A percentile compares a stretch with the other conserved stretches of the same genome.
Evolutionary conservation across 495 filamentous ascomycete genomes (phyloP).

Genomic region (Chaetomidium leptoderma): DNA sequence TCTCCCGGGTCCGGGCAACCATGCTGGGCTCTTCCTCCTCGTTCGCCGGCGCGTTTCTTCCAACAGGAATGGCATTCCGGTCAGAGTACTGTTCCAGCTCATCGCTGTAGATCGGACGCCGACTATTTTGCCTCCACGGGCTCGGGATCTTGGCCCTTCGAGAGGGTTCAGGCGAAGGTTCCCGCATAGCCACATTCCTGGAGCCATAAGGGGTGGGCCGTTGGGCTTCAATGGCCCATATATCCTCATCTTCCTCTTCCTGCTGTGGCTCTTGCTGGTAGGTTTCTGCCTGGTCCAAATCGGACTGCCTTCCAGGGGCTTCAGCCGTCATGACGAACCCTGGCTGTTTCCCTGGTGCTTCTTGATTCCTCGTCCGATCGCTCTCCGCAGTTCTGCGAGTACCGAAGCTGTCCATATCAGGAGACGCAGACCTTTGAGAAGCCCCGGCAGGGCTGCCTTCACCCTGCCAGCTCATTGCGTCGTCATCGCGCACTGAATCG

Average conservation of each 20-base stretch:
- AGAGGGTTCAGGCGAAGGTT: conserved; percentile 24
- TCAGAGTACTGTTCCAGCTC: conserved; percentile 24
- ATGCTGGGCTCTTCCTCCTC: conserved; percentile 30
- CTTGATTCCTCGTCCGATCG: background rate
- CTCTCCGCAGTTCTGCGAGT: background rate
- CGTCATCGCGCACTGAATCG: conserved; percentile 18
- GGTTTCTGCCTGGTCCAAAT: background rate
- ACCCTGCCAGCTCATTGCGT: conserved; percentile 35
- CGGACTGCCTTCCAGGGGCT: background rate
- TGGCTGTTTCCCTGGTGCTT: background rate
- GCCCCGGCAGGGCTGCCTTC: conserved; percentile 13
- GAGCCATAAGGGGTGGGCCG: conserved; percentile 33
- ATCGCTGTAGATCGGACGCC: conserved; percentile 31
- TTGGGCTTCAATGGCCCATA: conserved; percentile 46
- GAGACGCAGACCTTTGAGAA: conserved; percentile 9
- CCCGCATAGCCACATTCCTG: conserved; percentile 18
- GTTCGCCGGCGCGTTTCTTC: background rate
- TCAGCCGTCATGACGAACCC: background rate
- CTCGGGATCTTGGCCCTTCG: conserved; percentile 43
- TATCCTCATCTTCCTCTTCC: conserved; percentile 41
- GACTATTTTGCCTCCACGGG: conserved; percentile 40
- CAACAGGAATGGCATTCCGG: background rate
- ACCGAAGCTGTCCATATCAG: conserved; percentile 8
- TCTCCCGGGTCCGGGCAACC: conserved; percentile 18
- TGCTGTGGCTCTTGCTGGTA: background rate